Percentiles rank a stretch among this genome's conserved stretches.
Conservation (phyloP, 1,139 yeast genomes). For the Candida labiduridarum region DNA sequence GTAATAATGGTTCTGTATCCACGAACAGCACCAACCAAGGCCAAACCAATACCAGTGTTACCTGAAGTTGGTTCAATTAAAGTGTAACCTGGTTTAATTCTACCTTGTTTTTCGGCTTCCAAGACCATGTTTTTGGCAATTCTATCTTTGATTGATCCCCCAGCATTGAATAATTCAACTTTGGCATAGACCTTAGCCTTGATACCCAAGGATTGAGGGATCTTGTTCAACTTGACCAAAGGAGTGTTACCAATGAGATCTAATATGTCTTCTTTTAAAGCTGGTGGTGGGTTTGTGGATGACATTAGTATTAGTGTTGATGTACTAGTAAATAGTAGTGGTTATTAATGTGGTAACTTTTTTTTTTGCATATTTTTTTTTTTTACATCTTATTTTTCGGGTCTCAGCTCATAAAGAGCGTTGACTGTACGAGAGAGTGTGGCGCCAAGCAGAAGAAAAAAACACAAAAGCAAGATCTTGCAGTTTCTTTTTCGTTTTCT, state of each 20-base stretch:
- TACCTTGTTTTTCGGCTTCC: conserved; percentile 79
- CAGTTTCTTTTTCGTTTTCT: no score
- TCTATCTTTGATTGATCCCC: conserved; percentile 73
- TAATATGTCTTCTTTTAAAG: conserved; percentile 44
- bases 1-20: conserved; percentile 90
- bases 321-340: background rate
- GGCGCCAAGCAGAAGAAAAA: no score
- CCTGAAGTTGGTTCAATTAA: conserved; percentile 91
- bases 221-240: conserved; percentile 68
- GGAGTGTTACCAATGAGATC: conserved; percentile 87
- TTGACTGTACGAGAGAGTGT: no score
- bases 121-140: conserved; percentile 71
- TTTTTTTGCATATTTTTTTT: background rate
- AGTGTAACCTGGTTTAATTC: conserved; percentile 83
- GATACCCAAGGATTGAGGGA: conserved; percentile 78
- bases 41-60: conserved; percentile 87
- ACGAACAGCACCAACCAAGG: conserved; percentile 82
- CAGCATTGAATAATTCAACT: conserved; percentile 68
- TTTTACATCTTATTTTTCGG: background rate
- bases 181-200: conserved; percentile 63
- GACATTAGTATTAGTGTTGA: background rate
- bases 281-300: conserved; percentile 26
- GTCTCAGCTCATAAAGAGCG: no score
- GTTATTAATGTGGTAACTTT: background rate
- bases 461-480: no score